Evolutionary conservation across 2,329 filamentous ascomycete species (phyloP), one percentile per base, ranked within the genome.

Genomic region (Uncinocarpus reesii): DNA sequence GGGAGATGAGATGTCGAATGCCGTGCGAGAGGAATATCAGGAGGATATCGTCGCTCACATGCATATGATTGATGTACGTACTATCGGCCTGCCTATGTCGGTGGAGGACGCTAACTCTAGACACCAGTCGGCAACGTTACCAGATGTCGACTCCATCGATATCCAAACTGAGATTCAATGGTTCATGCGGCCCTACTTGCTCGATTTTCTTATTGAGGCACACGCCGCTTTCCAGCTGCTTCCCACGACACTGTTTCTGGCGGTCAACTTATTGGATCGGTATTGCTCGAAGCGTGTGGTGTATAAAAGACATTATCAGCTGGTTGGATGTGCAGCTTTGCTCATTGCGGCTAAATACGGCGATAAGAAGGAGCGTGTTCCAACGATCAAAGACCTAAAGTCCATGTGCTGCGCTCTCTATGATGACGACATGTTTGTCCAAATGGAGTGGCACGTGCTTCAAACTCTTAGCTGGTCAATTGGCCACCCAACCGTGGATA

Each of bases 391-490:
- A 64, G 92, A 98, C 66, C 76, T 98, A 56, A 95, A 95, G 77
- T 93, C 90, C 57, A 96, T 98, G 92, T 98, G 92, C 77, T 96
- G 92, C 71, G 89, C 86, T 31, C 78, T 96, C 32, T 98, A 98
- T 70, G 92, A 98, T 61, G 88, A 95, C 42, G 90, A 95, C 71
- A 98, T 98, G 92, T 98, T 98, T 71, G 90, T 89, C 8, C 92
- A 98, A 69, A 98, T 98, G 92, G 92, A 98, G 72, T 96, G 93
- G 89, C 92, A 98, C 67, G 90, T 98, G 31, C 78, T 98, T 58
- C 93, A 95, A 71, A 98, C 92, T 1, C 78, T 98, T 51, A 87
- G 93, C 65, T 98, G 92, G 92, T 81, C 83, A 57, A 85, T 98
- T 57, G 92, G 92, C 48, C 90, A 96, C 70, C 89, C 92, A 1